Base-by-base conservation (phyloP, 2,329 filamentous ascomycete species). In the Lecanoromycetidae sp. region DNA sequence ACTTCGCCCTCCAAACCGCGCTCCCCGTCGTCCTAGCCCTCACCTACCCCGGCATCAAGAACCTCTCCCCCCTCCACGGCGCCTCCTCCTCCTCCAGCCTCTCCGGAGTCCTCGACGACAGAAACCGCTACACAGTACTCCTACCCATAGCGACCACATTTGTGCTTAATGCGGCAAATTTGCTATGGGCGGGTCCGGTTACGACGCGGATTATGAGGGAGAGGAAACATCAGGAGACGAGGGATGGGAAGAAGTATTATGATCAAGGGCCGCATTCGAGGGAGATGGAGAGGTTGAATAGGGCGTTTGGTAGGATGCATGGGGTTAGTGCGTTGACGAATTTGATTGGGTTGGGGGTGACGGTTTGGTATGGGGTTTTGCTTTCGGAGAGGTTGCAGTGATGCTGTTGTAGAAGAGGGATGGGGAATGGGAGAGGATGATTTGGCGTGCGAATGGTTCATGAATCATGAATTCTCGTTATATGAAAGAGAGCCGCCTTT, bases 241-340 rank as follows among this genome's bases (percentile, higher is more conserved):
- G 82, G 57, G 90, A 95, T 61, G 87, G 87, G 46, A 95, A 94
- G 74, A 84, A 83, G 61, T 85, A 80, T 64, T 84, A 83, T 58
- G 87, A 94, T 54, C 69, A 76, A 44, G 75, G 80, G 1, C 84
- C 87, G 32, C 85, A 94, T 58, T 91, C 84, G 4, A 72, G 80
- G 56, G 85, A 90, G 68, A 95, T 96, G 88, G 65, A 77, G 56
- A 72, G 71, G 7, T 64, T 94, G 57, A 94, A 90, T 70, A 84
- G 79, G 66, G 72, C 71, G 53, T 96, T 96, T 63, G 78, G 76
- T 13, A 76, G 75, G 52, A 65, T 94, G 48, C 91, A 98, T 64
- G 86, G 88, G 5, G 67, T 84, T 39, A 94, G 86, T 6, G 84
- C 84, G 23, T 63, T 93, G 51, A 63, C 93, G 17, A 95, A 95